Base-by-base conservation (phyloP, 1,284 basidiomycete genomes). In the Leucoagaricus sp. region DNA sequence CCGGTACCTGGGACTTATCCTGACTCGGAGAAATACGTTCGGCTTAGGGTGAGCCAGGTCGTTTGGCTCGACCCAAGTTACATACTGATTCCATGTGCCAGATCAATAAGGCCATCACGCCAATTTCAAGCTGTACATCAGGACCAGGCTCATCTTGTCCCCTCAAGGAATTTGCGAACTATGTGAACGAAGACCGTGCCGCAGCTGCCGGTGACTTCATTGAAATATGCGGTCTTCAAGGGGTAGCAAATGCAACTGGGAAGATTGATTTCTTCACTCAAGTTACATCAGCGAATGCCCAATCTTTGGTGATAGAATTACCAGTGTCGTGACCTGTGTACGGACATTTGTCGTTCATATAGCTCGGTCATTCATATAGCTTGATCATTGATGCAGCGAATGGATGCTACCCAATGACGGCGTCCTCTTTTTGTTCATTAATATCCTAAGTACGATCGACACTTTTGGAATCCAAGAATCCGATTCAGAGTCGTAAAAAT, bases 21-120 rank as follows among this genome's bases (percentile, higher is more conserved):
- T 49, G 19, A 34, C 3, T 36, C 47, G 15, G 23, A 49, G 28
- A 33, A 34, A 23, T 49, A 34, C 17, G 47, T 49, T 10, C 29
- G 47, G 23, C 12, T 49, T n/a, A 49, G 29, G 31, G 47, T 49
- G 33, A 36, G 29, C n/a, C n/a, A n/a, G n/a, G n/a, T n/a, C n/a
- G n/a, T n/a, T n/a, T 34, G 29, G 3, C 33, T 23, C 17, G 19
- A 9, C 19, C 31, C n/a, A n/a, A n/a, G n/a, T n/a, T 33, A 12
- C 31, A 33, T 33, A 7, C 12, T 33, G 31, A 6, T 33, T 12
- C 12, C 12, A 33, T 7, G 31, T 23, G 6, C 21, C 21, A n/a
- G 47, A 25, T 34, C 23, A 36, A 49, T 9, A 49, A 49, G 15
- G 47, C 47, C 1, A 19, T 36, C 3, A 31, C 34, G n/a, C 17